These are phyloP conservation scores for Blastocystis sp. DNA, from an alignment of 352 stramenopile genomes.

Conservation along the genomic window DNA sequence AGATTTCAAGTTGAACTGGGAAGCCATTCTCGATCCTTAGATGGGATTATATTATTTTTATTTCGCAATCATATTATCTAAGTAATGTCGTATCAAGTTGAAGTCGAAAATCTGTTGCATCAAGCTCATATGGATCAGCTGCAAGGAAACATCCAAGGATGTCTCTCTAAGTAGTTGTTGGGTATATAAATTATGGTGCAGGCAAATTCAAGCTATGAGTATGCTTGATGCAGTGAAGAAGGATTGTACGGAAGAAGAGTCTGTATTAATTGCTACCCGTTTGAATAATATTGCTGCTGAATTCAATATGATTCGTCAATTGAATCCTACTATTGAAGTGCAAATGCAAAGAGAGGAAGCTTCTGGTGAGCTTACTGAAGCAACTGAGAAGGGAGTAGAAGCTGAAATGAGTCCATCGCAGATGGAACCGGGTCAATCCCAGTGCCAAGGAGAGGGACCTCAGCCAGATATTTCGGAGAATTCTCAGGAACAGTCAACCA, in stretches of 20 bases:
- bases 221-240: neutral
- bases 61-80: neutral
- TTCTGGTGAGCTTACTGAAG: neutral
- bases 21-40: neutral
- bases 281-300: neutral
- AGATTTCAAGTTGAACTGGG: neutral
- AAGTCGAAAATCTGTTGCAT: conserved; percentile 10
- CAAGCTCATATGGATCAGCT: neutral
- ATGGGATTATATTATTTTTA: neutral
- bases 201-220: neutral
- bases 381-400: no score
- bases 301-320: neutral
- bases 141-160: neutral
- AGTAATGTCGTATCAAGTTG: neutral
- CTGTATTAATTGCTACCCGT: neutral
- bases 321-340: neutral
- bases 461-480: no score
- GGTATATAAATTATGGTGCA: neutral
- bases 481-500: neutral
- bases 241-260: neutral
- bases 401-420: neutral
- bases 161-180: neutral
- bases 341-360: neutral
- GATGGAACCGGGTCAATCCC: no score
- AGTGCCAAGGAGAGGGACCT: no score